Conservation (phyloP, 768 basidiomycete species). For the Tephrocybe rancida region DNA sequence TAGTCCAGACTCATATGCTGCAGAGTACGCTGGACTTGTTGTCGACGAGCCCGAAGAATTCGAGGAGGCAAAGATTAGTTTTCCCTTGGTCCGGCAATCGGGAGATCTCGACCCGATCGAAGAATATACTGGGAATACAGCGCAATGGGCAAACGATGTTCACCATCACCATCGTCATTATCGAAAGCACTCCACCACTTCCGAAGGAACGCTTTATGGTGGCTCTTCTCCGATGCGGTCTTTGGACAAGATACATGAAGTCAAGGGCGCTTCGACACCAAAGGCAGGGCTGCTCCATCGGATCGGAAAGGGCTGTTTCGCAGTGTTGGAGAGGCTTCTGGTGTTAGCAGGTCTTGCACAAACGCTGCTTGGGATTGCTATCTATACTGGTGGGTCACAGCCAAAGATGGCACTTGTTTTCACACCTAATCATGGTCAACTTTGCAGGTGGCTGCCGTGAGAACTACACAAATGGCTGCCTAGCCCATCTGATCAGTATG, state of each 20-base stretch:
- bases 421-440: slow-evolving; percentile 4
- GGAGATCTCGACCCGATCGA: slow-evolving; percentile 28
- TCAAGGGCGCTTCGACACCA: slow-evolving; percentile 23
- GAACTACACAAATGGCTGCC: slow-evolving; percentile 77
- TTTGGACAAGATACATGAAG: slow-evolving; percentile 57
- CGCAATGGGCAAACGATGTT: slow-evolving; percentile 57
- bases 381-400: slow-evolving; percentile 65
- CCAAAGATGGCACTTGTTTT: neutral
- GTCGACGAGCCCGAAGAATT: slow-evolving; percentile 57
- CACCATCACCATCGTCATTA: slow-evolving; percentile 37
- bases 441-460: slow-evolving; percentile 73
- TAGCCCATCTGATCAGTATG: slow-evolving; percentile 92
- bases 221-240: slow-evolving; percentile 50
- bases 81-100: slow-evolving; percentile 27
- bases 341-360: slow-evolving; percentile 74
- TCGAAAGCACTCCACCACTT: slow-evolving; percentile 47
- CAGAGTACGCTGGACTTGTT: slow-evolving; percentile 65
- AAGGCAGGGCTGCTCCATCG: slow-evolving; percentile 33
- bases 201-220: slow-evolving; percentile 58
- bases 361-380: slow-evolving; percentile 68
- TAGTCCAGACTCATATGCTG: slow-evolving; percentile 21
- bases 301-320: slow-evolving; percentile 51
- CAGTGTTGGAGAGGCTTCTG: slow-evolving; percentile 59
- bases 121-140: slow-evolving; percentile 40
- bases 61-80: slow-evolving; percentile 44